Conservation (phyloP, 2,329 filamentous ascomycete genomes). For the Ophiostoma piceae region DNA sequence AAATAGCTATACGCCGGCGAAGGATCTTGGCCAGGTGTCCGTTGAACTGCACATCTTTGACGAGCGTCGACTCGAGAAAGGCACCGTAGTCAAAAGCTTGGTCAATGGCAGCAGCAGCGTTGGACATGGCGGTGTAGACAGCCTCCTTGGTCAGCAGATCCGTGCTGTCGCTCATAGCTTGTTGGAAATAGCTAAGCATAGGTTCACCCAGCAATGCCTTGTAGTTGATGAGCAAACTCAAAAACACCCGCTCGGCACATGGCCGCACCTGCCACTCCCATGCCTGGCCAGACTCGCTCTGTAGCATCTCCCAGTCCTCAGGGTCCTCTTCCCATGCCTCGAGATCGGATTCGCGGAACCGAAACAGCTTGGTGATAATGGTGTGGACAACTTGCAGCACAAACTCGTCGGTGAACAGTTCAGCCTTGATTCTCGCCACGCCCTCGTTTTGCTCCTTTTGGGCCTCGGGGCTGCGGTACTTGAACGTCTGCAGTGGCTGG, state of each 20-base stretch:
- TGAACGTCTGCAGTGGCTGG: conserved; percentile 74
- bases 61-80: conserved; percentile 69
- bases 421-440: conserved; percentile 61
- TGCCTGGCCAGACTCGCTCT: conserved; percentile 76
- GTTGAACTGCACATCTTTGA: conserved; percentile 66
- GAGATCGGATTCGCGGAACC: conserved; percentile 78
- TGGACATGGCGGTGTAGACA: conserved; percentile 85
- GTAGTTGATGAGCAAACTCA: conserved; percentile 85
- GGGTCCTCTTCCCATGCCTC: conserved; percentile 91
- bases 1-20: conserved; percentile 78
- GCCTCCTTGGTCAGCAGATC: conserved; percentile 87
- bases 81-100: conserved; percentile 75
- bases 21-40: conserved; percentile 68
- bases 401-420: conserved; percentile 71
- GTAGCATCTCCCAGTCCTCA: conserved; percentile 89
- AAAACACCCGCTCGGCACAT: conserved; percentile 88
- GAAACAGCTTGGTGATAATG: conserved; percentile 81
- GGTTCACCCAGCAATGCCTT: conserved; percentile 75
- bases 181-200: conserved; percentile 75
- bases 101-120: conserved; percentile 72
- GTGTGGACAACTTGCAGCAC: conserved; percentile 76
- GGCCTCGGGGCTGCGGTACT: conserved; percentile 67
- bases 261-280: conserved; percentile 91
- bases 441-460: conserved; percentile 72
- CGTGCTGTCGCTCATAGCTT: conserved; percentile 59